These are phyloP conservation scores for Phytopythium montanum DNA, from an alignment of 352 stramenopile species.

Conservation along the genomic window DNA sequence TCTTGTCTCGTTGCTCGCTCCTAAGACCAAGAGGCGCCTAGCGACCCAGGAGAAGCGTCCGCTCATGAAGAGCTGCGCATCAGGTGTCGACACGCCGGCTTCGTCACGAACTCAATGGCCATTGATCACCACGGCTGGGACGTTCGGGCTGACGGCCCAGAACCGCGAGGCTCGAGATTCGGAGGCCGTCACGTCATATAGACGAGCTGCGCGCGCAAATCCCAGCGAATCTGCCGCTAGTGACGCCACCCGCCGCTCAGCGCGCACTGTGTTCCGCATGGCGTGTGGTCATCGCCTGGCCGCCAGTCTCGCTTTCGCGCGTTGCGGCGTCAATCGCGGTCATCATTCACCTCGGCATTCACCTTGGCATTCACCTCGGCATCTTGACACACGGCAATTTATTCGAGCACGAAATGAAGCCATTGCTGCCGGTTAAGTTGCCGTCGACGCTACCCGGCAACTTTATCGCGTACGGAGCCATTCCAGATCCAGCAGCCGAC, in stretches of 20 bases:
- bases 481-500: background rate
- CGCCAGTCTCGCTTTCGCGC: background rate
- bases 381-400: background rate
- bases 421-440: conserved; percentile 5
- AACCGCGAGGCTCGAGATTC: conserved; percentile 5
- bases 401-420: conserved; percentile 1
- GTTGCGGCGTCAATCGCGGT: background rate
- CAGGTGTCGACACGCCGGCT: no score
- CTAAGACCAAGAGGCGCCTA: background rate
- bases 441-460: no score
- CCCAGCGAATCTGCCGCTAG: conserved; percentile 2
- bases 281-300: no score
- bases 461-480: conserved; percentile 1
- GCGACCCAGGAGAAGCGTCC: background rate
- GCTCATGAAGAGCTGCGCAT: no score
- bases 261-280: no score
- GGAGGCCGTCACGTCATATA: background rate
- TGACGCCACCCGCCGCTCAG: no score
- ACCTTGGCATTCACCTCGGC: no score
- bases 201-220: background rate
- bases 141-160: background rate
- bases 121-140: background rate
- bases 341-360: background rate
- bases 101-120: no score
- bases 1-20: background rate